Percentiles rank a stretch among this genome's conserved stretches.
phyloP scores from a whole-genome alignment of 768 basidiomycete species.

The Podaxis sp. region DNA sequence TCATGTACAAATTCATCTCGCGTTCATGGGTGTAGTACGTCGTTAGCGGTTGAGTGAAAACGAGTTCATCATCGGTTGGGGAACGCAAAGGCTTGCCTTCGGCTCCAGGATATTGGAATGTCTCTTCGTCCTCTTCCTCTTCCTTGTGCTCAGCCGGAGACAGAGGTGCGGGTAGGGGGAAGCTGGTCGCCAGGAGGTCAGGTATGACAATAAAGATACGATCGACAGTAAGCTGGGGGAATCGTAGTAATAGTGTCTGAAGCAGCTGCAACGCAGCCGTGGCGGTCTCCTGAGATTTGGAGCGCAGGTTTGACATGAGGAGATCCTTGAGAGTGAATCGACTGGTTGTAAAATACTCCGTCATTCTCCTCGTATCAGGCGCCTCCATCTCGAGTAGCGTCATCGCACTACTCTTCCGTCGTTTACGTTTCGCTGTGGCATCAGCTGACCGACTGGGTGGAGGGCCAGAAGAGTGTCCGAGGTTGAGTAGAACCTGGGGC shows the following conservation, averaged over 20 bases:
- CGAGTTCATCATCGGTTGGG: slow-evolving; percentile 25
- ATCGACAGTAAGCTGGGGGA: slow-evolving; percentile 64
- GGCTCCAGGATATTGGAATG: slow-evolving; percentile 41
- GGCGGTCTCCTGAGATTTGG: slow-evolving; percentile 59
- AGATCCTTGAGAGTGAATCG: slow-evolving; percentile 93
- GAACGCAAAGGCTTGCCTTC: slow-evolving; percentile 26
- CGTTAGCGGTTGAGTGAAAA: slow-evolving; percentile 64
- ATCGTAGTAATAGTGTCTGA: slow-evolving; percentile 68
- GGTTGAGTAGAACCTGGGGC: slow-evolving; percentile 44
- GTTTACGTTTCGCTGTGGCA: slow-evolving; percentile 46
- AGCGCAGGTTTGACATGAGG: slow-evolving; percentile 75
- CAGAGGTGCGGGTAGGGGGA: slow-evolving; percentile 56
- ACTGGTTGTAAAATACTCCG: slow-evolving; percentile 85
- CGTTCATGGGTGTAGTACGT: slow-evolving; percentile 82
- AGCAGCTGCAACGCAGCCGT: slow-evolving; percentile 82
- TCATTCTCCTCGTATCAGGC: slow-evolving; percentile 64
- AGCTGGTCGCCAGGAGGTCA: slow-evolving; percentile 74
- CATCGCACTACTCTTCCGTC: slow-evolving; percentile 89
- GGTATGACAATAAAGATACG: slow-evolving; percentile 69
- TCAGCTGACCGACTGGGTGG: slow-evolving; percentile 30
- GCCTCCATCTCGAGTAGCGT: slow-evolving; percentile 84
- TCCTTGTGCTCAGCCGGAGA: slow-evolving; percentile 25
- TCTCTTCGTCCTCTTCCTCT: slow-evolving; percentile 54
- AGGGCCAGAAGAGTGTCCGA: slow-evolving; percentile 37
- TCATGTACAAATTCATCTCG: slow-evolving; percentile 79